phyloP scores from a whole-genome alignment of 164 flowering plant species.

The Annona squamosa region DNA sequence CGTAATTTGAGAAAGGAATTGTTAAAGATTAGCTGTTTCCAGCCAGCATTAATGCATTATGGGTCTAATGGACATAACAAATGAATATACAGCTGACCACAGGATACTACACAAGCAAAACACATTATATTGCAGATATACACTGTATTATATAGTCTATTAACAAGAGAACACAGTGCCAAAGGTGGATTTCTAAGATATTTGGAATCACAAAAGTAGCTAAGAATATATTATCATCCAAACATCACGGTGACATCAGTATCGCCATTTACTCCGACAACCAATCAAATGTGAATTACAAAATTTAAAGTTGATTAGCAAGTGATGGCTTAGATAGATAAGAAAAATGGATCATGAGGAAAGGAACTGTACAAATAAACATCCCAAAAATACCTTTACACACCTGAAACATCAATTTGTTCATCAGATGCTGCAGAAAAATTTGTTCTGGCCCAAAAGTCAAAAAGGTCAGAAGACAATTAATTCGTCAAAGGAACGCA shows the following conservation, averaged over 20 bases:
- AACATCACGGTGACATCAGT: neutral
- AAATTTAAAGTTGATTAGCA: neutral
- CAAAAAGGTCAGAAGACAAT: slow-evolving; percentile 9
- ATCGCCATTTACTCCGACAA: neutral
- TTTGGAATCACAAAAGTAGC: no score
- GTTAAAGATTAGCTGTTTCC: no score
- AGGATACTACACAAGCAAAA: no score
- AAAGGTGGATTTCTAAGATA: no score
- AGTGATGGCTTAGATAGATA: neutral
- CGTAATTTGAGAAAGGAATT: no score
- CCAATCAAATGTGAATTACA: neutral
- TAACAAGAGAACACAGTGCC: no score
- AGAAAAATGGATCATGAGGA: neutral
- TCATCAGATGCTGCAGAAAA: slow-evolving; percentile 39
- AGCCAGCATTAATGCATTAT: no score
- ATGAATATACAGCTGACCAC: no score
- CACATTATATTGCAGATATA: no score
- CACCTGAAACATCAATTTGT: slow-evolving; percentile 64
- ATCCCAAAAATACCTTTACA: slow-evolving; percentile 4
- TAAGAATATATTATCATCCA: neutral
- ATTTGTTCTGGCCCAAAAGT: slow-evolving; percentile 31
- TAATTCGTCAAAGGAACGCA: neutral
- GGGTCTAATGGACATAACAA: no score
- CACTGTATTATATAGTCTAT: no score
- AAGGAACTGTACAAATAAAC: neutral